Evolutionary conservation across 2,329 filamentous ascomycete genomes (phyloP), one percentile per base, ranked within the genome.

Genomic region (Arthrobotrys iridis): DNA sequence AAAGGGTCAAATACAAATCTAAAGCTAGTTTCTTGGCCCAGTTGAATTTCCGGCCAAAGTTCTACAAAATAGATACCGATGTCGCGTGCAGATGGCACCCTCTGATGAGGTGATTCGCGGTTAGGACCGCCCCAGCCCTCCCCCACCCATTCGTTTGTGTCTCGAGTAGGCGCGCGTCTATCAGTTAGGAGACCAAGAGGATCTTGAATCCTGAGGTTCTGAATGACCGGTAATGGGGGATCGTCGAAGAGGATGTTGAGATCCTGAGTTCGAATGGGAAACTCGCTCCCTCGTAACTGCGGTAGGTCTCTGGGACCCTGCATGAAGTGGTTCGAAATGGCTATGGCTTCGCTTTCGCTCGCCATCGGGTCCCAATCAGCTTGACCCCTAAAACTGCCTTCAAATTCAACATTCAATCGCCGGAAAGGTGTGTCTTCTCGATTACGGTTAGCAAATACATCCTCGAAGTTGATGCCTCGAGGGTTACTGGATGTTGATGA

Each of bases 1-100:
- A n/a, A 28, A 11, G 45, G 45, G 48, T 71, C 48, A 18, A 63
- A 45, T 18, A 71, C 58, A 15, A 71, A 71, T 35, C 46, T 63
- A 24, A 71, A 63, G 41, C 66, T 71, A 0, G 46, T 22, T 1
- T 22, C 30, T 3, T 37, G 43, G 11, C 41, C 30, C 4, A 37
- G 40, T 33, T 30, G 1, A 45, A 35, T 35, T 0, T 35, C 24
- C 10, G 65, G 65, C 33, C 48, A 52, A 10, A 68, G 22, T 15
- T 43, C 2, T 1, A 30, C 41, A 15, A 46, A 0, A 4, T 55
- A 41, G 4, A 65, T 45, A n/a, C 45, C 10, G 10, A 45, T n/a
- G 7, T 55, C 28, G 6, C n/a, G 26, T 5, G 13, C 2, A 30
- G 26, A 6, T 18, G 46, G 46, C 15, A n/a, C 11, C 35, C 35